phyloP scores from a whole-genome alignment of 1,139 yeast species.

The Geotrichum carabidarum region DNA sequence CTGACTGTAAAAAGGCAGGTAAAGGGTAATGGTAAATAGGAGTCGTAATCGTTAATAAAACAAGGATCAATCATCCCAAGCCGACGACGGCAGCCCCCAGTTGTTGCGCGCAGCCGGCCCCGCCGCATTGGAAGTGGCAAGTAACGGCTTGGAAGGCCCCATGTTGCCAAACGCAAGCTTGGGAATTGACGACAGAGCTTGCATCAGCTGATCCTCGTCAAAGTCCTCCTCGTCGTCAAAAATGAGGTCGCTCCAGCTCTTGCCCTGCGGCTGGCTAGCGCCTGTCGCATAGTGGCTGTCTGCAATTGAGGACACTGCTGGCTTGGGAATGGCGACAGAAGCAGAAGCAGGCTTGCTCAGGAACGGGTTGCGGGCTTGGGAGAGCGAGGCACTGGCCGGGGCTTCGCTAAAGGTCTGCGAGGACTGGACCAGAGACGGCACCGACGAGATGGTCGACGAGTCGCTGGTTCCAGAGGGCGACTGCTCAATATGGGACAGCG shows the following conservation, averaged over 20 bases:
- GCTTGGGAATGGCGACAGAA: not conserved
- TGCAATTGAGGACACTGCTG: not conserved
- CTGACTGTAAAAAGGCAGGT: no score
- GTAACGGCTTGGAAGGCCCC: not conserved
- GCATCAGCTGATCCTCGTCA: slow-evolving; percentile 18
- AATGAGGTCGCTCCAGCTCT: slow-evolving; percentile 36
- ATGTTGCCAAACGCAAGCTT: not conserved
- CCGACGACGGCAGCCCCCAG: not conserved
- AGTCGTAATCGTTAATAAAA: not conserved
- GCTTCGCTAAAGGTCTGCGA: not conserved
- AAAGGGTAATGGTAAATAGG: not conserved
- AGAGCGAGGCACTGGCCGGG: not conserved
- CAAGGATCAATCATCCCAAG: slow-evolving; percentile 1
- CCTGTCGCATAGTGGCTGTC: no score
- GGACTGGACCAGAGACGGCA: slow-evolving; percentile 30
- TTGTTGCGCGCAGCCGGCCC: not conserved
- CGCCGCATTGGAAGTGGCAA: not conserved
- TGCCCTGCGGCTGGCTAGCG: slow-evolving; percentile 23
- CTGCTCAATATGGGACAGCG: slow-evolving; percentile 18
- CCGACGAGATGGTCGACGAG: slow-evolving; percentile 25
- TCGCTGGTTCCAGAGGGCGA: slow-evolving; percentile 21
- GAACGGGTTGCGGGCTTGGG: slow-evolving; percentile 10
- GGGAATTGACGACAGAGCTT: slow-evolving; percentile 5
- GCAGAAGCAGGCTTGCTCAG: slow-evolving; percentile 9
- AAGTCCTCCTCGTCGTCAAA: slow-evolving; percentile 34